Evolutionary conservation across 768 basidiomycete species (phyloP).

Genomic region (Candolleomyces aberdarensis): DNA sequence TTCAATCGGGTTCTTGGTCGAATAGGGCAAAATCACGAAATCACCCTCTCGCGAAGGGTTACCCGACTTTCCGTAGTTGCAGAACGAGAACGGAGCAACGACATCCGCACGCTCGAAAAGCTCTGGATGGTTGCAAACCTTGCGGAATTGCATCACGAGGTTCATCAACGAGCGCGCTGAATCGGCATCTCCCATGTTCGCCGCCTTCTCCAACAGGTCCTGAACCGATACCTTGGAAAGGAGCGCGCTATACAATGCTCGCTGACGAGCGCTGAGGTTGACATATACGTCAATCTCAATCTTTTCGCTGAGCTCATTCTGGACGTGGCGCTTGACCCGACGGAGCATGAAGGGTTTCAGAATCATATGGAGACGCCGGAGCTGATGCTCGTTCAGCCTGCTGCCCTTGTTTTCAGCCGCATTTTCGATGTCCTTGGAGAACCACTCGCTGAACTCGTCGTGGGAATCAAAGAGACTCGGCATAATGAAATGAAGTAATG

Average conservation of each 20-base stretch:
- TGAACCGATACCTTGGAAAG: constrained; percentile 92
- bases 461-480: constrained; percentile 98
- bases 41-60: constrained; percentile 82
- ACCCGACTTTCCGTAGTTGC: constrained; percentile 66
- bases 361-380: constrained; percentile 96
- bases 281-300: constrained; percentile 96
- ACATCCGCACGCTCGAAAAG: constrained; percentile 98
- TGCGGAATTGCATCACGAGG: constrained; percentile 99
- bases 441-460: constrained; percentile 99
- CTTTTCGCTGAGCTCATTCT: constrained; percentile 99
- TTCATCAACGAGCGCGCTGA: constrained; percentile 97
- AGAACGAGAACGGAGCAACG: constrained; percentile 88
- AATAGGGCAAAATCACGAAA: constrained; percentile 77
- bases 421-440: constrained; percentile 98
- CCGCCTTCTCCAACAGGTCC: constrained; percentile 90
- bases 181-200: constrained; percentile 86
- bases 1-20: constrained; percentile 84
- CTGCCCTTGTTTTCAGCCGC: constrained; percentile 88
- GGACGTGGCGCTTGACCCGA: constrained; percentile 96
- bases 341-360: constrained; percentile 99
- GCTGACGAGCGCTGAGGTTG: constrained; percentile 90
- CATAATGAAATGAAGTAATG: constrained; percentile 99
- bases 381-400: constrained; percentile 91
- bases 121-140: constrained; percentile 98
- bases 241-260: constrained; percentile 83